These are phyloP conservation scores for Sarocladium kiliense DNA, from an alignment of 2,329 filamentous ascomycete species.

Conservation along the genomic window DNA sequence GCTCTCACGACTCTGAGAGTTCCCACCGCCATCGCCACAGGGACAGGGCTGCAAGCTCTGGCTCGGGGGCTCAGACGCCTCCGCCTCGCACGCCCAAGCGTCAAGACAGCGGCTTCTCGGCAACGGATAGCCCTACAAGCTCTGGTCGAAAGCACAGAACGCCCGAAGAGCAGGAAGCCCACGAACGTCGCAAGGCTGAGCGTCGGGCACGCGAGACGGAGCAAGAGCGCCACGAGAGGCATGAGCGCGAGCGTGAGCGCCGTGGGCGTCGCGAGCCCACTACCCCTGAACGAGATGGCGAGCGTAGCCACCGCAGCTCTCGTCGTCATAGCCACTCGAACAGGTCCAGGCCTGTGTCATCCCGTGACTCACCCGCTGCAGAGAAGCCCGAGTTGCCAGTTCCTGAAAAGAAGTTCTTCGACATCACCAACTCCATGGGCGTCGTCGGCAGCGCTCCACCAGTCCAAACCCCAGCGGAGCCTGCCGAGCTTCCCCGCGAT, in stretches of 20 bases:
- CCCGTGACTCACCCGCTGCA: conserved; percentile 13
- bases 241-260: conserved; percentile 19
- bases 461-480: conserved; percentile 18
- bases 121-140: conserved; percentile 30
- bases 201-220: conserved; percentile 28
- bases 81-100: conserved; percentile 35
- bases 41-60: conserved; percentile 32
- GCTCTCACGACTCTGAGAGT: conserved; percentile 14
- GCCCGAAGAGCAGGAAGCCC: conserved; percentile 43
- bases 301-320: conserved; percentile 31
- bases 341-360: conserved; percentile 22
- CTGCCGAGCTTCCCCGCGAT: conserved; percentile 18
- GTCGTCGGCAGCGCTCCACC: conserved; percentile 18
- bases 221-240: conserved; percentile 19
- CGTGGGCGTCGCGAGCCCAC: conserved; percentile 13
- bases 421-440: conserved; percentile 32
- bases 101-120: conserved; percentile 41
- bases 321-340: conserved; percentile 37
- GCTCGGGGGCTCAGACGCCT: conserved; percentile 27
- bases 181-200: conserved; percentile 45
- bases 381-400: conserved; percentile 16
- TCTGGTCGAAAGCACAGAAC: conserved; percentile 33
- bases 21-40: conserved; percentile 24
- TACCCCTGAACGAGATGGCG: conserved; percentile 28
- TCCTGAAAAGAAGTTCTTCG: conserved; percentile 36